Base-by-base conservation (phyloP, 2,329 filamentous ascomycete species). In the Aspergillus intermedius region DNA sequence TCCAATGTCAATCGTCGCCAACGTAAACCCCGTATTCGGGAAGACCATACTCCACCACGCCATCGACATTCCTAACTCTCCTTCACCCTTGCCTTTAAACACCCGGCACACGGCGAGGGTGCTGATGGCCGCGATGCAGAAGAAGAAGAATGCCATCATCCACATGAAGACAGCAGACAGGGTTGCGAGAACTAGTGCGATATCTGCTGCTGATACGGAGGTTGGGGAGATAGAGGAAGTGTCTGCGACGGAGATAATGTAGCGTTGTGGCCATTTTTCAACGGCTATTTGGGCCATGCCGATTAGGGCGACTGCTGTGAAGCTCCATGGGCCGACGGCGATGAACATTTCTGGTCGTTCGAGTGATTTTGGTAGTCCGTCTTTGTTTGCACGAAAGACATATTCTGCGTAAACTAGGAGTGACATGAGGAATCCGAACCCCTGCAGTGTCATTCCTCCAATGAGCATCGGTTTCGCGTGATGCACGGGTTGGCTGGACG, bases 261-360 rank as follows among this genome's bases (percentile, higher is more conserved):
- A 68, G 17, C 64, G 48, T 0, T 17, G 17, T 0, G 56, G 54
- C 8, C 58, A 52, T 12, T 47, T 62, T 21, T 58, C 63, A 0
- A 65, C 64, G 1, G 71, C 71, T 23, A 64, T 61, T 9, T 66
- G 67, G 1, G 74, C 75, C 34, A 78, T 67, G 2, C 71, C 69
- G n/a, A 78, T 70, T 21, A 78, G 57, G 3, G 70, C 72, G n/a
- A 71, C 61, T 21, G 67, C 63, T 0, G 72, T 74, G 57, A 74
- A 75, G 3, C 67, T 60, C 43, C 62, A 60, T 2, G 74, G 74
- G 0, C 77, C 77, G 3, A 79, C 77, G 1, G 74, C 72, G 15
- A 79, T 74, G 54, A 74, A 79, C 76, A 79, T 78, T 10, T 72
- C 72, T 9, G 72, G 73, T n/a, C 73, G 59, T 1, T 65, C 65